Base-by-base conservation (phyloP, 352 stramenopile species). In the Pelagophyceae sp. region DNA sequence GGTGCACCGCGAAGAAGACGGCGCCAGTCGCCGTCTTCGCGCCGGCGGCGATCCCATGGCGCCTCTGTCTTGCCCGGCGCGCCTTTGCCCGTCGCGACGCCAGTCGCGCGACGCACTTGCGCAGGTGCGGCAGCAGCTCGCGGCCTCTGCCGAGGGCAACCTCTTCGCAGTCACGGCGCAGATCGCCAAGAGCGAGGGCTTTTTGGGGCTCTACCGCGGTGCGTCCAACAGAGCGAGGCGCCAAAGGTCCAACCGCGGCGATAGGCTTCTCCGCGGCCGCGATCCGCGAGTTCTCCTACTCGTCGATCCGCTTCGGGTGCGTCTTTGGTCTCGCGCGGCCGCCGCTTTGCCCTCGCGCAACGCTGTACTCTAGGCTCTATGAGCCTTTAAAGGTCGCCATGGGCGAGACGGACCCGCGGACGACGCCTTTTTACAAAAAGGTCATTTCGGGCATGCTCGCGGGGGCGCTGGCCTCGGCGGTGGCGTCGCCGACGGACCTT, bases 401-500 rank as follows among this genome's bases (percentile, higher is more conserved):
- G 27, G 63, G 63, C 31, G 63, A 11, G n/a, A 20, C 11, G 33
- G 69, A 64, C 40, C 51, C 33, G 38, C n/a, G 32, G 6, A 51
- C 67, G 27, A 27, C 69, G 31, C 77, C 77, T 1, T 80, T 80
- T 32, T 35, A 38, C 29, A 74, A 78, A 37, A 80, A 80, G 67
- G 76, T 80, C 32, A 31, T 74, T n/a, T 45, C 77, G 17, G 77
- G 77, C 19, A 50, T 65, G 11, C 25, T 25, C 25, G 77, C 77
- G 23, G 77, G 77, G 29, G 77, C 64, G 27, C 35, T 80, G 15
- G 77, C 69, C 2, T 72, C 70, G 29, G 63, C 76, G 2, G 58
- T 80, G 25, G 77, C 69, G 31, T 78, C 76, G 33, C 77, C 77
- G 23, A 78, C 76, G 33, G 77, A 80, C 50, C 51, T 80, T 32